Percentiles rank a stretch among this genome's conserved stretches.
These are phyloP conservation scores for Linum lewisii DNA, from an alignment of 345 rosid genomes.

Conservation along the genomic window DNA sequence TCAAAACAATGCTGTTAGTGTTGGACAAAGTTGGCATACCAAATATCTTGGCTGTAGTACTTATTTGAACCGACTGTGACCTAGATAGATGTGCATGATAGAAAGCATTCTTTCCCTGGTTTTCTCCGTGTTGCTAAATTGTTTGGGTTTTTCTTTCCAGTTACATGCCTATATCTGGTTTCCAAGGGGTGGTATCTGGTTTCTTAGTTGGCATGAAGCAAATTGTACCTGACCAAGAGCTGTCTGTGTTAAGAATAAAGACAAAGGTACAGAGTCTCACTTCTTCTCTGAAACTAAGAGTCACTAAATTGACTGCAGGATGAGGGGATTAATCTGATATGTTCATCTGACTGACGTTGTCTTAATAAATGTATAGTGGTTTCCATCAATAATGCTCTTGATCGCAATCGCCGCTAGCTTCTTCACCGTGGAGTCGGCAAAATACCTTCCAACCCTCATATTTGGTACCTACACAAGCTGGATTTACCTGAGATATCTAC, in stretches of 20 bases:
- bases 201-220: constrained; percentile 94
- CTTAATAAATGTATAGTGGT: constrained; percentile 57
- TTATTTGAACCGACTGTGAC: too few species aligned
- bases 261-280: constrained; percentile 48
- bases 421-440: constrained; percentile 57
- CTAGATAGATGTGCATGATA: too few species aligned
- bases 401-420: constrained; percentile 63
- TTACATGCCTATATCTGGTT: constrained; percentile 94
- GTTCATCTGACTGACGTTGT: constrained; percentile 14
- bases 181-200: constrained; percentile 79
- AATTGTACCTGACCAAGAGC: constrained; percentile 90
- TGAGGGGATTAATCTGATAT: too few species aligned
- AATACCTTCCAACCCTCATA: constrained; percentile 82
- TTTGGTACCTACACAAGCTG: constrained; percentile 89
- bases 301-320: constrained; percentile 3
- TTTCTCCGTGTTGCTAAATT: neutral
- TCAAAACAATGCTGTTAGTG: too few species aligned
- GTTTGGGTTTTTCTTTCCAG: constrained; percentile 28
- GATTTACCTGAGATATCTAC: constrained; percentile 87
- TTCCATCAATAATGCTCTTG: constrained; percentile 66
- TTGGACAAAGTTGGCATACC: too few species aligned
- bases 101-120: too few species aligned
- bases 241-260: constrained; percentile 59
- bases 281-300: neutral
- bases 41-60: too few species aligned